A percentile compares a stretch with the other conserved stretches of the same genome.
These are phyloP conservation scores for Leccinum fuscescens DNA, from an alignment of 1,284 basidiomycete species.

Conservation along the genomic window DNA sequence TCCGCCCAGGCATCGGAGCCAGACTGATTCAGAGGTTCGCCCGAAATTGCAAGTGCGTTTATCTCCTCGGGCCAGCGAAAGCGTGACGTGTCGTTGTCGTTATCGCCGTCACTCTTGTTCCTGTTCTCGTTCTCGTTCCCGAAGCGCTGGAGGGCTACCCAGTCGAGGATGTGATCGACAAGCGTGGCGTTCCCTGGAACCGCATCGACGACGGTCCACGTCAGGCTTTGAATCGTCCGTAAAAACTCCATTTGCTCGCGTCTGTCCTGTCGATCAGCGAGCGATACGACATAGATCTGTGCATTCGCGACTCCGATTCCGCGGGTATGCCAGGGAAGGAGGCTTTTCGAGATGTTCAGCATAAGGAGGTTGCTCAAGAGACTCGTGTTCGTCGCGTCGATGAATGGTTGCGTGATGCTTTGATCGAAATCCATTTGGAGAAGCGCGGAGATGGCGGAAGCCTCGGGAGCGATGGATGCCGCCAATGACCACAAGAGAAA, in stretches of 20 bases:
- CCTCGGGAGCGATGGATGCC: constrained; percentile 12
- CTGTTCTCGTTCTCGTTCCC: constrained; percentile 1
- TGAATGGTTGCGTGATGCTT: neutral
- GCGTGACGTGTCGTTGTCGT: neutral
- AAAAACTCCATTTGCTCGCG: constrained; percentile 27
- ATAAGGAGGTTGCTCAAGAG: constrained; percentile 12
- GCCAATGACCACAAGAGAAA: constrained; percentile 28
- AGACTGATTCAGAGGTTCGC: constrained; percentile 29
- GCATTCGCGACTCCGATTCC: constrained; percentile 13
- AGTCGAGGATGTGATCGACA: constrained; percentile 41
- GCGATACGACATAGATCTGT: constrained; percentile 57
- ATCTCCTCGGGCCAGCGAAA: constrained; percentile 51
- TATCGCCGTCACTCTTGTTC: neutral
- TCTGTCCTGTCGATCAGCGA: constrained; percentile 22
- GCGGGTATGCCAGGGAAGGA: constrained; percentile 11
- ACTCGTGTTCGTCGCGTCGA: constrained; percentile 10
- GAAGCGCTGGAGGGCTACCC: constrained; percentile 39
- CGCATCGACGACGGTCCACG: constrained; percentile 57
- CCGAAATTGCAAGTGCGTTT: constrained; percentile 32
- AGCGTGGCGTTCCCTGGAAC: constrained; percentile 36
- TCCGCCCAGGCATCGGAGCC: constrained; percentile 37
- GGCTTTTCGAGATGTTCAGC: constrained; percentile 34
- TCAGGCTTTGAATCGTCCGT: constrained; percentile 31
- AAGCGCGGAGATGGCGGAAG: constrained; percentile 14
- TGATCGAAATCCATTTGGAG: constrained; percentile 14